phyloP scores from a whole-genome alignment of 345 rosid genomes.

The Pelargonium nanum region DNA sequence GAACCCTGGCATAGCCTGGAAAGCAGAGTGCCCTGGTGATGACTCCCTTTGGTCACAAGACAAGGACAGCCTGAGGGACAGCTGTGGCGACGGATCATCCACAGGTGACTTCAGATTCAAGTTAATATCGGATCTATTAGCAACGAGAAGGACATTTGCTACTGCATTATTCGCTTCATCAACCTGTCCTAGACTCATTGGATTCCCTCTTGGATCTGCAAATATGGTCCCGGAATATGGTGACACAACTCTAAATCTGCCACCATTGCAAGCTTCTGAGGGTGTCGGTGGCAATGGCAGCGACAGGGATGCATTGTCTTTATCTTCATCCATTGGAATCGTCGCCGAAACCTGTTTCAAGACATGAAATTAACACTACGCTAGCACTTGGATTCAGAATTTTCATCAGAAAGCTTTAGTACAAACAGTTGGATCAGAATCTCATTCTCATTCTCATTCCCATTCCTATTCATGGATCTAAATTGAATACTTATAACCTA shows the following conservation, averaged over 20 bases:
- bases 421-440: too few species aligned
- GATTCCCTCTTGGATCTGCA: slow-evolving; percentile 26
- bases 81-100: slow-evolving; percentile 30
- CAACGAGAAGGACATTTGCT: slow-evolving; percentile 16
- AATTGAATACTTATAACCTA: too few species aligned
- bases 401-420: neutral
- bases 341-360: slow-evolving; percentile 39
- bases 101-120: slow-evolving; percentile 17
- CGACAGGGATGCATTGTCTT: slow-evolving; percentile 27
- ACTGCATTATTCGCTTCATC: slow-evolving; percentile 12
- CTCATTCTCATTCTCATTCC: too few species aligned
- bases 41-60: slow-evolving; percentile 38
- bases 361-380: neutral
- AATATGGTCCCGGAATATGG: slow-evolving; percentile 19
- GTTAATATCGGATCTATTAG: slow-evolving; percentile 26
- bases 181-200: slow-evolving; percentile 15
- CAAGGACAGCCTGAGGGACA: slow-evolving; percentile 55
- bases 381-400: neutral
- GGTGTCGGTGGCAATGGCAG: slow-evolving; percentile 18
- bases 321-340: slow-evolving; percentile 46
- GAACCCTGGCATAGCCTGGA: slow-evolving; percentile 41
- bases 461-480: too few species aligned
- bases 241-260: slow-evolving; percentile 26
- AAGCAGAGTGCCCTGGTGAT: slow-evolving; percentile 31
- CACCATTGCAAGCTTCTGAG: slow-evolving; percentile 19